Percentiles rank a stretch among this genome's conserved stretches.
Conservation (phyloP, 1,284 basidiomycete genomes). For the Ustilago bromivora region DNA sequence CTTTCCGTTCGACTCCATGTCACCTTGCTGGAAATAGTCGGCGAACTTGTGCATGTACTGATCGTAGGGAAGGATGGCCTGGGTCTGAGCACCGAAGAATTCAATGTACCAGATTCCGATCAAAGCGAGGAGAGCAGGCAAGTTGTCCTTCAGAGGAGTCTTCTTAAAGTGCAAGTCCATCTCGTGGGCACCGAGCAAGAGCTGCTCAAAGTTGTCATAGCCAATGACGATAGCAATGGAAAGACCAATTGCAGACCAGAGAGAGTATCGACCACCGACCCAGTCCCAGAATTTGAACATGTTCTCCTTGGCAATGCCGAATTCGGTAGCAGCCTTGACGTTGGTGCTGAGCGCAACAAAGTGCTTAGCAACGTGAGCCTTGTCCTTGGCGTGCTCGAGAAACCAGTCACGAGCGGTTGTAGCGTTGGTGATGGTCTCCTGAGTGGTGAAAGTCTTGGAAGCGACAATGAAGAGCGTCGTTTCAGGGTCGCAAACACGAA, state of each 20-base stretch:
- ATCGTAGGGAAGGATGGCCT: constrained; percentile 94
- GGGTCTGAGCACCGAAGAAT: constrained; percentile 95
- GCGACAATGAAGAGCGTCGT: constrained; percentile 97
- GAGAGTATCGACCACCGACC: constrained; percentile 97
- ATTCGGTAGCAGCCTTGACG: constrained; percentile 90
- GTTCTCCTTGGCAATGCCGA: constrained; percentile 90
- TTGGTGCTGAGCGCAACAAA: constrained; percentile 98
- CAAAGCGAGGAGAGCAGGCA: constrained; percentile 91
- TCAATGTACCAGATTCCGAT: constrained; percentile 98
- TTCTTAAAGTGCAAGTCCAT: constrained; percentile 97
- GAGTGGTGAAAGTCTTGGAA: constrained; percentile 98
- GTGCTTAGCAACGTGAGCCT: constrained; percentile 95
- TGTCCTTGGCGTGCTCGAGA: constrained; percentile 78
- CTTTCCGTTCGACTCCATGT: constrained; percentile 99
- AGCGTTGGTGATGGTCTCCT: constrained; percentile 99
- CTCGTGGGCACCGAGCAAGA: constrained; percentile 91
- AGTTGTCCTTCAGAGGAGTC: constrained; percentile 87
- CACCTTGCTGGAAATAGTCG: constrained; percentile 99
- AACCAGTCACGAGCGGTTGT: constrained; percentile 95
- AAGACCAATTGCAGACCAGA: constrained; percentile 98
- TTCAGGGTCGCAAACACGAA: constrained; percentile 86
- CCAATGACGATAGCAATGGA: constrained; percentile 93
- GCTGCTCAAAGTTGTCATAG: constrained; percentile 90
- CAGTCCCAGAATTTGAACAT: constrained; percentile 99
- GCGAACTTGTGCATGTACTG: constrained; percentile 99